Base-by-base conservation (phyloP, 2,329 filamentous ascomycete species). In the Mycosphaerelloides madeirae region DNA sequence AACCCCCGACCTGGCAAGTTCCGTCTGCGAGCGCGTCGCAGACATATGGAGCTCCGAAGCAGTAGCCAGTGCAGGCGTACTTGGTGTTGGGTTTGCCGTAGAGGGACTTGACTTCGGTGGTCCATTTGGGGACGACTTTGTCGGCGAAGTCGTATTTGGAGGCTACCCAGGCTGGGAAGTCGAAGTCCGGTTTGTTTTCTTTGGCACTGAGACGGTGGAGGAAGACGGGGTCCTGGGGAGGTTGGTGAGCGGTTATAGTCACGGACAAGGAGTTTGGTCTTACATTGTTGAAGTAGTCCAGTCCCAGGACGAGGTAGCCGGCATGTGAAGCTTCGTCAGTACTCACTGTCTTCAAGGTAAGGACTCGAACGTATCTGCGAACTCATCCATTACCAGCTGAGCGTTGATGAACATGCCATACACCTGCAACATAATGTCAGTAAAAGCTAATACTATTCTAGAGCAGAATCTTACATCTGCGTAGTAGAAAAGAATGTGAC, bases 111-210 rank as follows among this genome's bases (percentile, higher is more conserved):
- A 70, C 68, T 1, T 64, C 67, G 5, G 61, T 58, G 1, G 64
- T 62, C 74, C 74, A 77, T 43, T 58, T 59, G 0, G 73, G 71
- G 0, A 74, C 68, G n/a, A 63, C 63, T 29, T 65, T 66, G 3
- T 62, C 55, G 0, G 74, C 72, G 49, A 70, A 74, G 3, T 55
- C 52, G 12, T 55, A 62, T 46, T 77, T 69, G 57, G 75, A 75
- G 22, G 47, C 42, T 44, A 70, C 70, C 74, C 73, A 77, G 5
- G 70, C 73, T 25, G 68, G 67, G 16, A 66, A 70, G 55, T 76
- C 72, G 44, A 77, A 77, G 20, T 56, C 63, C 2, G 65, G 62
- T 15, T 67, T 58, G 12, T 49, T 57, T 19, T 52, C 62, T 40
- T 52, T 56, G 25, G 66, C 60, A 31, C 63, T 49, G 48, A 57